Base-by-base conservation (phyloP, 1,139 yeast genomes). In the Arxiozyma heterogenica region DNA sequence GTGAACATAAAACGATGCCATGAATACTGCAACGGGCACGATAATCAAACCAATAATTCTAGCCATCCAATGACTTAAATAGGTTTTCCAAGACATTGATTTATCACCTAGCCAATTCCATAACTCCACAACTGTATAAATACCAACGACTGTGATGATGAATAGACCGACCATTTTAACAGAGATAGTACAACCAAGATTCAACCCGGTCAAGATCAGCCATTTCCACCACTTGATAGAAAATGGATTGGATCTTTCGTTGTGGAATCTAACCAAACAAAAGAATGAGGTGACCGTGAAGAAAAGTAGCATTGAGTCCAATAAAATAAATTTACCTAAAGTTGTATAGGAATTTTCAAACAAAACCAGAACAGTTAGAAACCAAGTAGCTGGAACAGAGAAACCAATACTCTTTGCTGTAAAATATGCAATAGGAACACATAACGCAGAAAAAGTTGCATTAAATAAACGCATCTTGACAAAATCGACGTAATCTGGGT, bases 281-380 rank as follows among this genome's bases (percentile, higher is more conserved):
- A 79, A 84, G 58, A 90, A 79, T 3, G 97, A 86, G 15, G 91
- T 76, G 50, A 88, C 89, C 25, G 98, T 93, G 76, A 93, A 94
- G 67, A 89, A 86, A 62, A 91, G 79, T 57, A 94, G 80, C 93
- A 91, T 90, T n/a, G 98, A 91, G 71, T 94, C 99, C 63, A 94
- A 80, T 62, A 94, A 76, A 65, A 94, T 93, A 71, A 94, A 89
- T 71, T 89, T 86, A 54, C 95, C 95, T 66, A 94, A 78, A 4
- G 97, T 90, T 52, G 90, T 83, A 65, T 89, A 89, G 6, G 95
- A 83, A 64, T 83, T 81, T 71, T 94, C 98, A 61, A 88, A 80
- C 53, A 87, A 73, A 50, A 93, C 95, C 90, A 89, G 84, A 59
- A 89, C 72, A 42, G 96, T 81, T 63, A 89, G 85, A 55, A 94